Conservation (phyloP, 805 yeast genomes). For the Ogataea dorogensis region DNA sequence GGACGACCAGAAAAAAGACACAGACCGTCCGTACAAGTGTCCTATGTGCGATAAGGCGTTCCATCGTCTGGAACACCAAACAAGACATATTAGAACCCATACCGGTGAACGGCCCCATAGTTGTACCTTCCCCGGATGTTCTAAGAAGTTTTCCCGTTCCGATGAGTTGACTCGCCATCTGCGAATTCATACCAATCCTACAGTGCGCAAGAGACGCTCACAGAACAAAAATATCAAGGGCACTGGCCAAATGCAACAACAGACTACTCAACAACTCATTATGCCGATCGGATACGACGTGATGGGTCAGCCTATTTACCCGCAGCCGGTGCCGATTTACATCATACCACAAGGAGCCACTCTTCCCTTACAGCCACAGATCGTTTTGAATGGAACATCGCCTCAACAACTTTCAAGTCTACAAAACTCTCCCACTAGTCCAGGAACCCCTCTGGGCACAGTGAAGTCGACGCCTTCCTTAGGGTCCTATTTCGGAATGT, state of each 20-base stretch:
- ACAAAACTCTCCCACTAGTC: conserved; percentile 18
- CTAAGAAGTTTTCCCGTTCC: conserved; percentile 72
- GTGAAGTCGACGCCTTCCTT: conserved; percentile 27
- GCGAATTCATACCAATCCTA: conserved; percentile 70
- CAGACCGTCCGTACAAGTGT: conserved; percentile 76
- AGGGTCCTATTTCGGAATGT: conserved; percentile 17
- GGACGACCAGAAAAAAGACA: conserved; percentile 12
- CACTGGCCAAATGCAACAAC: conserved; percentile 9
- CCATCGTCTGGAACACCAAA: conserved; percentile 86
- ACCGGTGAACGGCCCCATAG: conserved; percentile 92
- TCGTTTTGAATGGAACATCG: conserved; percentile 5
- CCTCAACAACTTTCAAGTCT: conserved; percentile 8
- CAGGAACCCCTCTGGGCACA: conserved; percentile 17
- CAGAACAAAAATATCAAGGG: conserved; percentile 11
- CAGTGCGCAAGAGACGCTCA: conserved; percentile 49
- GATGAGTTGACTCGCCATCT: conserved; percentile 87
- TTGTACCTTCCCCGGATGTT: conserved; percentile 79
- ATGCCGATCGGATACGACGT: conserved; percentile 33
- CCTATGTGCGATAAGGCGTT: conserved; percentile 83
- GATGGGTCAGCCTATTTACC: conserved; percentile 32
- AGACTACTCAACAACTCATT: conserved; percentile 19
- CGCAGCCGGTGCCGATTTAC: conserved; percentile 33
- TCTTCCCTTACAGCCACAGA: conserved; percentile 15
- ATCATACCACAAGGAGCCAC: conserved; percentile 27
- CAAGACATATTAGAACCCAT: conserved; percentile 87